Percentiles rank a stretch among this genome's conserved stretches.
phyloP scores from a whole-genome alignment of 345 rosid genomes.

The Hibiscus tridactylites region DNA sequence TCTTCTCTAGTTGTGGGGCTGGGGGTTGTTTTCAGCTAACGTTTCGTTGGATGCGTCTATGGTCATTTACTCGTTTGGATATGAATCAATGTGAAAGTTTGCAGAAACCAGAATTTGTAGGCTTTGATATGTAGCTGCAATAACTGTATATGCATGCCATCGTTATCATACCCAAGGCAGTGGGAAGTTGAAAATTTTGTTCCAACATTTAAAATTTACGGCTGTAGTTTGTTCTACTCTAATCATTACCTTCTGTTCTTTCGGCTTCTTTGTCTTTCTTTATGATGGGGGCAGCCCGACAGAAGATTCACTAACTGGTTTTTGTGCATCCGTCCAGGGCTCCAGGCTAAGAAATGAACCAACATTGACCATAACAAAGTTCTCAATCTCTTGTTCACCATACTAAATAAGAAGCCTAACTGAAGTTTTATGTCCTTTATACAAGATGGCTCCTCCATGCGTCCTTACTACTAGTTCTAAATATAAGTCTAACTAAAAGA shows the following conservation, averaged over 20 bases:
- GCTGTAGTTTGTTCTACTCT: neutral
- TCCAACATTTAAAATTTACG: neutral
- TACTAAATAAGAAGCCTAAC: too few relatives aligned
- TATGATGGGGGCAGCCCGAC: neutral
- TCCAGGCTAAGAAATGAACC: neutral
- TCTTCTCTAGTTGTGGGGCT: neutral
- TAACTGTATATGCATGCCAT: neutral
- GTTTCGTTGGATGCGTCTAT: neutral
- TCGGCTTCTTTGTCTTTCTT: neutral
- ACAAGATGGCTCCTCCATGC: neutral
- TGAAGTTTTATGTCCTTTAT: too few relatives aligned
- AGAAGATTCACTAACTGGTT: neutral
- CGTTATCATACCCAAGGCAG: neutral
- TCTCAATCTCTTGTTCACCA: too few relatives aligned
- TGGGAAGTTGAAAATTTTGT: neutral
- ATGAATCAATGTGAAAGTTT: neutral
- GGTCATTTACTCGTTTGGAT: neutral
- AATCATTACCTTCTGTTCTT: neutral
- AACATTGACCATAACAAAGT: neutral
- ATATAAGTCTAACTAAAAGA: neutral
- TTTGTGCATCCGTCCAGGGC: neutral
- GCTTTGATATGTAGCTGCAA: neutral
- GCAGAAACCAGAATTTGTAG: neutral
- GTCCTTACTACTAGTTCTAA: too few relatives aligned
- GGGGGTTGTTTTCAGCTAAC: conserved; percentile 1